These are phyloP conservation scores for Fusarium buharicum DNA, from an alignment of 2,329 filamentous ascomycete species.

Conservation along the genomic window DNA sequence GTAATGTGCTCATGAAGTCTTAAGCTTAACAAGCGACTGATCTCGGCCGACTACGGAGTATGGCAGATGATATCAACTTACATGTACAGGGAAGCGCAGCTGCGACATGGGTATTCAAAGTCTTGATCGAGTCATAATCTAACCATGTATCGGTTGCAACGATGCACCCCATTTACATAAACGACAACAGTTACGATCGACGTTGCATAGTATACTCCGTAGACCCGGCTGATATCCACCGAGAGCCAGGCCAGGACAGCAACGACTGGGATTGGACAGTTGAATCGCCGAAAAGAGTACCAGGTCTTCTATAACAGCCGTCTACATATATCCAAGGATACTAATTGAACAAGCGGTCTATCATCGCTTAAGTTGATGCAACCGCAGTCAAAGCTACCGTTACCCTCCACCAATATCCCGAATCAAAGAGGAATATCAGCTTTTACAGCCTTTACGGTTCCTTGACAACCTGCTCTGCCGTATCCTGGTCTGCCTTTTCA, in stretches of 20 bases:
- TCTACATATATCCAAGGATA: constrained; percentile 34
- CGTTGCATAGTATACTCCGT: not conserved
- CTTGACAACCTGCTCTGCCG: constrained; percentile 15
- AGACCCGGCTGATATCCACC: not conserved
- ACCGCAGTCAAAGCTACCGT: constrained; percentile 2
- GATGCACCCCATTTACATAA: constrained; percentile 5
- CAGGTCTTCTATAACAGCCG: constrained; percentile 17
- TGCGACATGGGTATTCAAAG: not conserved
- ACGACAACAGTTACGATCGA: constrained; percentile 22
- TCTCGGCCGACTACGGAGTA: not conserved
- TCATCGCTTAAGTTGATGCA: constrained; percentile 7
- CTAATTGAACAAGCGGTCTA: constrained; percentile 12
- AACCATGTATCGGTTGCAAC: not conserved
- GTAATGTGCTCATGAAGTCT: constrained; percentile 19
- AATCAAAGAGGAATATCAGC: not conserved
- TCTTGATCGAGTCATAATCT: not conserved
- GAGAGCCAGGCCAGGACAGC: constrained; percentile 6
- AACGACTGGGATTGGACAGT: constrained; percentile 5
- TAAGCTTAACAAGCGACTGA: not conserved
- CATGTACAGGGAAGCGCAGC: not conserved
- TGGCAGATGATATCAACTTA: not conserved
- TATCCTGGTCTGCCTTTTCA: constrained; percentile 23
- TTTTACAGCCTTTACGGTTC: constrained; percentile 24
- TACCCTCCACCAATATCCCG: constrained; percentile 7
- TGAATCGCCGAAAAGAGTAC: constrained; percentile 21